Evolutionary conservation across 345 rosid species (phyloP), one percentile per base, ranked within the genome.

Genomic region (Aquilaria sinensis): DNA sequence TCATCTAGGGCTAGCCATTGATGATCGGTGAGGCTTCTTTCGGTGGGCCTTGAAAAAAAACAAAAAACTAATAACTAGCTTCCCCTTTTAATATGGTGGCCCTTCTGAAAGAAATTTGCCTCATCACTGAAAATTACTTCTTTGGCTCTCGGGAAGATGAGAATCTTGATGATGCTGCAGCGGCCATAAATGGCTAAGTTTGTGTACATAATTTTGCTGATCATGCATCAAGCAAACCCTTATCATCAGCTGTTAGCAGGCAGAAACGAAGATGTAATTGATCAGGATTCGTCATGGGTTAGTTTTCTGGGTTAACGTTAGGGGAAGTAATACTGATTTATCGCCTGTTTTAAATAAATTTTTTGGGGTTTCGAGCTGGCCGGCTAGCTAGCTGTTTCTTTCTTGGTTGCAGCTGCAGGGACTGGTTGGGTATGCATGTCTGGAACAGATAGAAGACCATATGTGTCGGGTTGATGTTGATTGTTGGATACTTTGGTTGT

Each of bases 161-260:
- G 96, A 89, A 89, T 89, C 96, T 81, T 89, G 96, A 89, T 89
- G 96, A 89, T 86, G 94, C 91, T 89, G 94, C 94, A 89, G 91
- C 89, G 81, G 86, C 94, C 73, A 83, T 86, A 69, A 73, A 74
- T 83, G 86, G 75, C 89, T 89, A 64, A 52, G 60, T 49, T 29
- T 30, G 11, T 9, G 5, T 23, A 46, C 56, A 51, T 23, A 37
- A 5, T 37, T 37, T 4, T 37, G 8, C 43, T 37, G 43, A 37
- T 37, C 43, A 2, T 4, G 43, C 43, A 37, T 37, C 43, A 2
- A 37, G 43, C 43, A 37, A 37, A 37, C 43, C 43, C 43, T 37
- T 4, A 37, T 37, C 8, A 37, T 9, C 43, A 37, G 43, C 43
- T 37, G 43, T 37, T 4, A 37, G 43, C 5, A 37, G 2, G 43